Evolutionary conservation across 208 protist species (phyloP).

Genomic region (Acanthamoeba castellanii): DNA sequence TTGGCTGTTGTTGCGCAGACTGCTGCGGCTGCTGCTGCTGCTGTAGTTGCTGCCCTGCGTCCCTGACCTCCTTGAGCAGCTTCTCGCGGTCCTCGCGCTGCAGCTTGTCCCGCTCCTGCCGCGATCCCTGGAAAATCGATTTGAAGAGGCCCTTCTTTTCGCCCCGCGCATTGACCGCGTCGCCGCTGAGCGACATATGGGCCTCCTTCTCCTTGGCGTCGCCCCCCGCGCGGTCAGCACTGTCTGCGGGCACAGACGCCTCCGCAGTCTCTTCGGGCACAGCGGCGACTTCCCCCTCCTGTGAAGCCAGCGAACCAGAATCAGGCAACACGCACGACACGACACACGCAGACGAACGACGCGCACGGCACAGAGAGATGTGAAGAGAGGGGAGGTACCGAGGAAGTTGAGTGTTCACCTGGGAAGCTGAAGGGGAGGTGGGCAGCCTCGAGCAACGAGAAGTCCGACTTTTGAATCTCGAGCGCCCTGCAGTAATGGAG

Average conservation of each 20-base stretch:
- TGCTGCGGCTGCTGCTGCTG: not conserved
- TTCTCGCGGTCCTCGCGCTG: not conserved
- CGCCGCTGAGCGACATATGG: not conserved
- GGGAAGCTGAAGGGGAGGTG: not conserved
- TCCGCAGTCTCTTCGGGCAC: too few species aligned
- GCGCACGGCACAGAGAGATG: not conserved
- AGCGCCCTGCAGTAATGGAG: not conserved
- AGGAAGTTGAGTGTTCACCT: not conserved
- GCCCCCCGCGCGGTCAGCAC: not conserved
- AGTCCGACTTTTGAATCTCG: not conserved
- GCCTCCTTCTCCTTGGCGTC: not conserved
- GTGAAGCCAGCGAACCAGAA: too few species aligned
- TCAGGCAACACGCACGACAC: too few species aligned
- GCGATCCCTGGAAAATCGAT: slow-evolving; percentile 3
- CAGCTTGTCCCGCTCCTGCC: not conserved
- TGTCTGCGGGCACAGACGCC: not conserved
- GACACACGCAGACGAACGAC: too few species aligned
- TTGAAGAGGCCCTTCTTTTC: slow-evolving; percentile 17
- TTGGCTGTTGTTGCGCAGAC: not conserved
- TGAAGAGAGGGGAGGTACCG: not conserved
- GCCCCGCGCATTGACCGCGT: not conserved
- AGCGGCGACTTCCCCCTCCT: too few species aligned
- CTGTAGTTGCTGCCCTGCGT: not conserved
- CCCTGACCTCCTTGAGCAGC: not conserved
- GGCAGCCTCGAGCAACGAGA: slow-evolving; percentile 8